Evolutionary conservation across 2,329 filamentous ascomycete genomes (phyloP).

Genomic region (Aspergillus sp.): DNA sequence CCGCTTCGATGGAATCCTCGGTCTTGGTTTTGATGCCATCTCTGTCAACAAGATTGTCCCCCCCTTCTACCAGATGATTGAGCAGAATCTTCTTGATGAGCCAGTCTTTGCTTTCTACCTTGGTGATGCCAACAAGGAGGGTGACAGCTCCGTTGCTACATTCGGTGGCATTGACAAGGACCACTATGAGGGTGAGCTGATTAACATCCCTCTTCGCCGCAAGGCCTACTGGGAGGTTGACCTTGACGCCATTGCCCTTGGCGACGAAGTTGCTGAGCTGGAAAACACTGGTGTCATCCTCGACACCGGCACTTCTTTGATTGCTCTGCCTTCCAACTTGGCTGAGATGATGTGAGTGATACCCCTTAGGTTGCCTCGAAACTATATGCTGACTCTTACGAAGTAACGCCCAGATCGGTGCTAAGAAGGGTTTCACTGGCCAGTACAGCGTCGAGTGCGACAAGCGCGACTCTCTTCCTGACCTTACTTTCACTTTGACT

Average conservation of each 20-base stretch:
- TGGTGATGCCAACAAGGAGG: slow-evolving; percentile 68
- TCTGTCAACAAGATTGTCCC: slow-evolving; percentile 95
- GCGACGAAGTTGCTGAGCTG: slow-evolving; percentile 80
- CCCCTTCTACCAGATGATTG: slow-evolving; percentile 93
- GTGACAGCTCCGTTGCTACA: slow-evolving; percentile 77
- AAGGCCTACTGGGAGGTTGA: slow-evolving; percentile 99
- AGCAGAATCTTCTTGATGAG: slow-evolving; percentile 86
- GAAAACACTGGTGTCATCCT: slow-evolving; percentile 95
- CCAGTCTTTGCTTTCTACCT: slow-evolving; percentile 97
- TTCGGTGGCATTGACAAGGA: slow-evolving; percentile 86
- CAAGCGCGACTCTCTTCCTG: slow-evolving; percentile 79
- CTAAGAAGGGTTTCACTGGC: slow-evolving; percentile 96
- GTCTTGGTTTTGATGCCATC: slow-evolving; percentile 91
- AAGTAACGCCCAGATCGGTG: slow-evolving; percentile 90
- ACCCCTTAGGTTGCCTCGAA: background rate
- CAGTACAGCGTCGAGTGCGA: slow-evolving; percentile 93
- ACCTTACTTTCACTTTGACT: slow-evolving; percentile 85
- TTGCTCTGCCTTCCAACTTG: slow-evolving; percentile 85
- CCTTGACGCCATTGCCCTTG: slow-evolving; percentile 86
- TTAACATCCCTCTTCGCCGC: slow-evolving; percentile 89
- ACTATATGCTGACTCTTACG: slow-evolving; percentile 13
- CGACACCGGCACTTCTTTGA: slow-evolving; percentile 96
- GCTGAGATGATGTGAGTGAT: slow-evolving; percentile 76
- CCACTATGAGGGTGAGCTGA: slow-evolving; percentile 83
- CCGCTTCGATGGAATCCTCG: slow-evolving; percentile 94